Base-by-base conservation (phyloP, 257 asterid species). In the Handroanthus guayacan region DNA sequence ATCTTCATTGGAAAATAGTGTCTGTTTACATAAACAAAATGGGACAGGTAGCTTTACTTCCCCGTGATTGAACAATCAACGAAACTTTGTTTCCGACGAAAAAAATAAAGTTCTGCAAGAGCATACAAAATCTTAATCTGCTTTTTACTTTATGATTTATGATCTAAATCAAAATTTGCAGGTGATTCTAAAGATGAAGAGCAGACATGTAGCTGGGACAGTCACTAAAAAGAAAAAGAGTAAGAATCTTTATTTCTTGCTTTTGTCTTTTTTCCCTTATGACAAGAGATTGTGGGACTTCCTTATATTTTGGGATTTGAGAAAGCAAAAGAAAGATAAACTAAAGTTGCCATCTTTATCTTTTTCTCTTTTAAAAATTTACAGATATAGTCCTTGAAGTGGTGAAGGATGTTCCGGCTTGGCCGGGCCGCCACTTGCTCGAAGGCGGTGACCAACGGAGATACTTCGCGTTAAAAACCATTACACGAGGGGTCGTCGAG, bases 161-260 rank as follows among this genome's bases (percentile, higher is more conserved):
- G 79, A 82, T 80, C 80, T 58, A 74, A 79, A 67, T 52, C 75
- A 74, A 75, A 74, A 71, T 76, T 50, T 39, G 66, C 79, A 90
- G 96, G 96, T 90, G 66, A 85, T 83, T 78, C 85, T 90, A 69
- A 90, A 90, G 86, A 94, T 92, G 97, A 94, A 94, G 93, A 94
- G 98, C 61, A 94, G 87, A 73, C 97, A 91, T 77, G 96, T 86
- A 8, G 97, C 96, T 83, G 98, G 98, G 89, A 94, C 97, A 84
- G 83, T 94, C 71, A 94, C 98, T 1, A 94, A 94, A 94, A 94
- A 94, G 98, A 94, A 94, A 94, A 94, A 94, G 97, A 94, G 98
- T 94, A 47, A 79, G 97, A 74, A 56, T 72, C 74, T 5, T 52
- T 62, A 20, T 12, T 39, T 76, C 69, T 80, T 63, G 77, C 82